phyloP scores from a whole-genome alignment of 1,284 basidiomycete genomes.

The Austropuccinia psidii region DNA sequence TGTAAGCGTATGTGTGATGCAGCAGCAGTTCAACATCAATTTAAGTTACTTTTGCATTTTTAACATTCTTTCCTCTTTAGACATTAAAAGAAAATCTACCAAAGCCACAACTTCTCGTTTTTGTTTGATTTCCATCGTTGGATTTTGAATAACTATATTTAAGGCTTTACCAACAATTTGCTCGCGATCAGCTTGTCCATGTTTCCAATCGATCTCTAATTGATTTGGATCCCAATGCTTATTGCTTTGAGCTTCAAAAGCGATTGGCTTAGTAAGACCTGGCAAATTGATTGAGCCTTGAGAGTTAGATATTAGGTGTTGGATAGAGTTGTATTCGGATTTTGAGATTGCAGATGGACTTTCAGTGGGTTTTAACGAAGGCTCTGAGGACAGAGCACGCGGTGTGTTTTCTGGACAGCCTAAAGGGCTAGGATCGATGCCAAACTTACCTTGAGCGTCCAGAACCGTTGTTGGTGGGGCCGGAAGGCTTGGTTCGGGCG shows the following conservation, averaged over 20 bases:
- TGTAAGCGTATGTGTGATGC: no score
- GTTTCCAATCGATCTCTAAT: not conserved
- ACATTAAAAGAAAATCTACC: not conserved
- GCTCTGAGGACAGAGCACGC: not conserved
- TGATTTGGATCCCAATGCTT: no score
- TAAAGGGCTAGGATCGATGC: not conserved
- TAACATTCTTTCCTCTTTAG: not conserved
- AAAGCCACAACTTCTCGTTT: not conserved
- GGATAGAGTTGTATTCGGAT: not conserved
- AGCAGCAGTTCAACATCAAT: no score
- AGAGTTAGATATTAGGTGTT: not conserved
- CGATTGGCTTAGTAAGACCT: not conserved
- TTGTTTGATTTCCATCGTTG: not conserved
- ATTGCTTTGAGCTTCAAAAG: not conserved
- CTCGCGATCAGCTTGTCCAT: not conserved
- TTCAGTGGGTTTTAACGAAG: not conserved
- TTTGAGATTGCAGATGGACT: not conserved
- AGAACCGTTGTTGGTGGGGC: constrained; percentile 1
- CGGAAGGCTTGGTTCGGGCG: not conserved
- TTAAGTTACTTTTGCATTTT: no score
- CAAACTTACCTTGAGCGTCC: not conserved
- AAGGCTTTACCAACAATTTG: constrained; percentile 9
- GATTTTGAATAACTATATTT: not conserved
- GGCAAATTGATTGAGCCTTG: not conserved
- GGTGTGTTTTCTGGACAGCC: not conserved